phyloP scores from a whole-genome alignment of 805 yeast genomes.

The Wickerhamomyces strasburgensis region DNA sequence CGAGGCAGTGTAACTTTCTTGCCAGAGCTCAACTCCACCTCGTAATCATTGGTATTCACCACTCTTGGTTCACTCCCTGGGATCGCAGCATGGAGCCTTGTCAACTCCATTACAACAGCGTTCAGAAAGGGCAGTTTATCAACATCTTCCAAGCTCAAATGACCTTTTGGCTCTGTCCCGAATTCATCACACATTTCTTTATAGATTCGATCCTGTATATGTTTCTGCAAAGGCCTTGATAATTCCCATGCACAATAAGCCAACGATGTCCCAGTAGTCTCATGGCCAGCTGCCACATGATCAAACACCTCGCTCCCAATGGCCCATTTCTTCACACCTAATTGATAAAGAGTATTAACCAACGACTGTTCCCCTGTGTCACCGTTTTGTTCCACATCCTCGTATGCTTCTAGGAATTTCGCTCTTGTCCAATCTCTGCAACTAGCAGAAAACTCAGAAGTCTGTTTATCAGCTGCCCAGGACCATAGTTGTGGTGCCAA shows the following conservation, averaged over 20 bases:
- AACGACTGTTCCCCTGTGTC: conserved; percentile 15
- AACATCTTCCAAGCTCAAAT: conserved; percentile 32
- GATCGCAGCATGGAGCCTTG: conserved; percentile 62
- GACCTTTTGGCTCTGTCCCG: conserved; percentile 27
- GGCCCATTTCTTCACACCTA: conserved; percentile 24
- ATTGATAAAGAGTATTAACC: conserved; percentile 19
- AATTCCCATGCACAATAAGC: conserved; percentile 55
- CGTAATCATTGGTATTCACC: conserved; percentile 29
- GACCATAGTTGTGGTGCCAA: conserved; percentile 50
- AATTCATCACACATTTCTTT: conserved; percentile 39
- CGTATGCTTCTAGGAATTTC: conserved; percentile 24
- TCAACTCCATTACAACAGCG: conserved; percentile 58
- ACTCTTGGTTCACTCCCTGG: conserved; percentile 71
- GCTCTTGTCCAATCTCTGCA: conserved; percentile 42
- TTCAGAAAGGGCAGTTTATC: conserved; percentile 54
- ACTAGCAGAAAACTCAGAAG: conserved; percentile 33
- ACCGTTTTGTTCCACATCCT: conserved; percentile 17
- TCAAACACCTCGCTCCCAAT: conserved; percentile 51
- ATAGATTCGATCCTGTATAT: conserved; percentile 42
- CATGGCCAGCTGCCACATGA: conserved; percentile 74
- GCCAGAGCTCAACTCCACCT: conserved; percentile 16
- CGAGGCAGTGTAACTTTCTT: conserved; percentile 36
- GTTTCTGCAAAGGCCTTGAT: conserved; percentile 42
- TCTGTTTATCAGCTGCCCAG: conserved; percentile 39
- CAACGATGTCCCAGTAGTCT: conserved; percentile 65